A percentile compares a stretch with the other conserved stretches of the same genome.
Conservation (phyloP, 768 basidiomycete genomes). For the Termitomyces eurrhizus region DNA sequence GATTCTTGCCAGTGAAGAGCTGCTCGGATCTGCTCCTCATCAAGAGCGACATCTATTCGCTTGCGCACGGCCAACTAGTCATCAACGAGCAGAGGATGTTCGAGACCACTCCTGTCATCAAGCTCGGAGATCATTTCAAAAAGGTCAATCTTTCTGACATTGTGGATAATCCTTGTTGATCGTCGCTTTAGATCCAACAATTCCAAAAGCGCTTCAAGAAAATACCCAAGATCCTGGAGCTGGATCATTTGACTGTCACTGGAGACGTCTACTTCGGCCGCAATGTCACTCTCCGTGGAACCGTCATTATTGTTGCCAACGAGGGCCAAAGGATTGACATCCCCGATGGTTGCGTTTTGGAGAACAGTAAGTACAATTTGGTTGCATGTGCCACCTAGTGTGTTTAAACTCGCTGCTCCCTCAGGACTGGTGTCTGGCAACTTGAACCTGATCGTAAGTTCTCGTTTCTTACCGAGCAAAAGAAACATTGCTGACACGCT, state of each 20-base stretch:
- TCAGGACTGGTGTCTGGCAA: slow-evolving; percentile 77
- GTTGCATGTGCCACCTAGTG: not conserved
- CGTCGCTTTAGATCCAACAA: slow-evolving; percentile 55
- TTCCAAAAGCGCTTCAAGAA: slow-evolving; percentile 96
- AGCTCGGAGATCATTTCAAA: slow-evolving; percentile 96
- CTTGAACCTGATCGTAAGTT: slow-evolving; percentile 70
- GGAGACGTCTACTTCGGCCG: slow-evolving; percentile 91
- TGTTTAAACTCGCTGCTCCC: not conserved
- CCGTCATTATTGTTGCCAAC: slow-evolving; percentile 84
- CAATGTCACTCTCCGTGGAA: slow-evolving; percentile 82
- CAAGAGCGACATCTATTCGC: slow-evolving; percentile 90
- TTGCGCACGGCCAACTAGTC: slow-evolving; percentile 83
- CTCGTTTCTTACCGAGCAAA: not conserved
- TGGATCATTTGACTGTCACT: slow-evolving; percentile 92
- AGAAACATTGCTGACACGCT: slow-evolving; percentile 1
- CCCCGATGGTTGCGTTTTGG: slow-evolving; percentile 76
- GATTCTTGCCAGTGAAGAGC: slow-evolving; percentile 90
- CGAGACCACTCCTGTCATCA: slow-evolving; percentile 89
- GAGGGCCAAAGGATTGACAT: slow-evolving; percentile 82
- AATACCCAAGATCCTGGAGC: slow-evolving; percentile 85
- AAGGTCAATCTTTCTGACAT: slow-evolving; percentile 47
- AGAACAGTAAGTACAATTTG: slow-evolving; percentile 47
- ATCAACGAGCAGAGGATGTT: slow-evolving; percentile 85
- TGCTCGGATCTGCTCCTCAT: slow-evolving; percentile 87
- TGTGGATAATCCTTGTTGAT: not conserved